Evolutionary conservation across 352 stramenopile genomes (phyloP), one percentile per base, ranked within the genome.

Genomic region (Stramenopiles sp.): DNA sequence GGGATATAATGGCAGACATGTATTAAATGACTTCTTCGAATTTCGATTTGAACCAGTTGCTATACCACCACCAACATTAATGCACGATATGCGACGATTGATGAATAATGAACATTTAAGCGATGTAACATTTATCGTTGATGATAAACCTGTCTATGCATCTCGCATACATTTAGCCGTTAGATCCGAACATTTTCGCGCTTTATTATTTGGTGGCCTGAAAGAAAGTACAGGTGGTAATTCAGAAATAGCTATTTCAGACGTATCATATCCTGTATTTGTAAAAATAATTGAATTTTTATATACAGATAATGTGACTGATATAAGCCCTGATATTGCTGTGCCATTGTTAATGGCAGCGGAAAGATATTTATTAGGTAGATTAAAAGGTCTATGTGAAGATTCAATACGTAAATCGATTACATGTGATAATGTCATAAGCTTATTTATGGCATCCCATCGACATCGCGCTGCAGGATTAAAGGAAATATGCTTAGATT

Each of bases 201-300:
- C 88, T 78, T 91, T 92, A 87, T 79, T 92, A 0, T 90, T 87
- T 79, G 81, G 82, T 23, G 83, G 86, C 0, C 90, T 92, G 86
- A 82, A 81, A 33, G 88, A 93, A 83, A 85, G 69, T 63, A 76
- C 73, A 78, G 80, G 31, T 29, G 63, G 4, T 30, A 76, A 63
- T 7, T 78, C 6, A 33, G 32, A 33, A 30, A 84, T 85, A 32
- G 79, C 84, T 1, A 87, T 98, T 65, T 86, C 87, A 73, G 91
- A 95, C 80, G 95, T 94, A 74, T 90, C 90, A 30, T 84, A 92
- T 32, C 86, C 89, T 0, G 93, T 97, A 1, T 98, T 98, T 84
- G 82, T 97, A 30, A 85, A 94, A 53, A 86, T 98, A 79, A 83
- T 98, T 80, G 91, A 98, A 84, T 98, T 97, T 88, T 90, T 98